Base-by-base conservation (phyloP, 176 grass and related monocot species). In the Eremochloa ophiuroides region DNA sequence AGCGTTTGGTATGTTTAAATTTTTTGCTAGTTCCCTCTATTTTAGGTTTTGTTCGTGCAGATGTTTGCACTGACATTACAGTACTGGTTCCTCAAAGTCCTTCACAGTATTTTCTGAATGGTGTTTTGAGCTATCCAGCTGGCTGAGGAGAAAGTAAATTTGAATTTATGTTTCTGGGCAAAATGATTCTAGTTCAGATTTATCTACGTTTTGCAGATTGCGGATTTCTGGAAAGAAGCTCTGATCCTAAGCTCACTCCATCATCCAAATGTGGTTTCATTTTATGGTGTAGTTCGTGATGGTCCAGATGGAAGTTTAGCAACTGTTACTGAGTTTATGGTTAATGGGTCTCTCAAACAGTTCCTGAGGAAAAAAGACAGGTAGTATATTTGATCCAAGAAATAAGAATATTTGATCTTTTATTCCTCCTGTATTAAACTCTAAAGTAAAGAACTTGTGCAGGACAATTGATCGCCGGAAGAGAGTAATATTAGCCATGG, bases 291-390 rank as follows among this genome's bases (percentile, higher is more conserved):
- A 75, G 96, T 99, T 79, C 96, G 96, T 83, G 96, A 99, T 80
- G 96, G 96, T 59, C 88, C 91, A 18, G 93, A 95, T 80, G 90
- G 88, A 79, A 91, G 93, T 60, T 85, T 99, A 84, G 96, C 96
- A 76, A 99, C 96, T 73, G 93, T 99, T 82, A 88, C 93, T 30
- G 96, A 99, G 47, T 99, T 90, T 82, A 99, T 99, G 96, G 60
- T 99, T 31, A 99, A 99, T 80, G 96, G 96, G n/a, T 99, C 96
- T 78, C 93, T 99, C 58, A 99, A 99, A 82, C 96, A 99, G 85
- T 93, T 95, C 51, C 79, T 99, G 67, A 83, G 90, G 77, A 99
- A 99, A 82, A 99, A 95, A 70, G 96, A 99, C 80, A 91, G 96
- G 96, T 99, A 83, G 23, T 63, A 4, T 83, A 65, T 13, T 85